Percentiles rank a stretch among this genome's conserved stretches.
Conservation (phyloP, 768 basidiomycete species). For the Boletus sp. region DNA sequence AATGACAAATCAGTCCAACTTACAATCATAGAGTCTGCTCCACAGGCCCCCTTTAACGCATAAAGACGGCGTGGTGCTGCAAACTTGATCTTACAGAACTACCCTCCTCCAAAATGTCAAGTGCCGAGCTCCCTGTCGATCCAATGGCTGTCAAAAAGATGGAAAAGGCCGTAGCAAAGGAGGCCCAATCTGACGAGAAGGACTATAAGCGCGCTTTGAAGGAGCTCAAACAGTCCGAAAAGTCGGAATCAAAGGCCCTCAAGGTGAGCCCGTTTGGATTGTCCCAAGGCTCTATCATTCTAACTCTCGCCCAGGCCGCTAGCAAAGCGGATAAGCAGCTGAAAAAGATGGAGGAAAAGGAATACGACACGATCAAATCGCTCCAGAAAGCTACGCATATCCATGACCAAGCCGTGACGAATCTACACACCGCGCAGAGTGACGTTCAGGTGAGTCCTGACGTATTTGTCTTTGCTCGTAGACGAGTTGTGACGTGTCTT, state of each 20-base stretch:
- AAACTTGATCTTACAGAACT: not conserved
- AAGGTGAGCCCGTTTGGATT: conserved; percentile 38
- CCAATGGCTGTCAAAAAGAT: conserved; percentile 36
- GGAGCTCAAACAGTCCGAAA: conserved; percentile 53
- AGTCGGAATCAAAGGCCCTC: conserved; percentile 48
- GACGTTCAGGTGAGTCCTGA: conserved; percentile 40
- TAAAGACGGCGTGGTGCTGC: not conserved
- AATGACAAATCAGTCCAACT: conserved; percentile 8
- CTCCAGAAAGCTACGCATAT: conserved; percentile 52
- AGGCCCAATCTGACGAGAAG: conserved; percentile 52
- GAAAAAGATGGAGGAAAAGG: conserved; percentile 49
- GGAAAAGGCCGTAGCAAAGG: conserved; percentile 46
- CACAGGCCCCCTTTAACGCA: conserved; percentile 8
- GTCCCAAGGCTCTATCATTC: not conserved
- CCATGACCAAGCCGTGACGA: conserved; percentile 48
- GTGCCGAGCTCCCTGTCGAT: conserved; percentile 14
- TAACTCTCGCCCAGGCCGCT: conserved; percentile 32
- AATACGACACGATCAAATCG: conserved; percentile 49
- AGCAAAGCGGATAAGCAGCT: conserved; percentile 47
- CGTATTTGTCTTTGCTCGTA: not conserved
- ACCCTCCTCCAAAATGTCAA: conserved; percentile 23
- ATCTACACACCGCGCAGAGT: conserved; percentile 42
- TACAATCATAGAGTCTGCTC: not conserved
- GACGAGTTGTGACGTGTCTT: not conserved
- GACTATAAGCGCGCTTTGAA: conserved; percentile 52